A percentile compares a stretch with the other conserved stretches of the same genome.
phyloP scores from a whole-genome alignment of 768 basidiomycete genomes.

The Piloderma croceum region DNA sequence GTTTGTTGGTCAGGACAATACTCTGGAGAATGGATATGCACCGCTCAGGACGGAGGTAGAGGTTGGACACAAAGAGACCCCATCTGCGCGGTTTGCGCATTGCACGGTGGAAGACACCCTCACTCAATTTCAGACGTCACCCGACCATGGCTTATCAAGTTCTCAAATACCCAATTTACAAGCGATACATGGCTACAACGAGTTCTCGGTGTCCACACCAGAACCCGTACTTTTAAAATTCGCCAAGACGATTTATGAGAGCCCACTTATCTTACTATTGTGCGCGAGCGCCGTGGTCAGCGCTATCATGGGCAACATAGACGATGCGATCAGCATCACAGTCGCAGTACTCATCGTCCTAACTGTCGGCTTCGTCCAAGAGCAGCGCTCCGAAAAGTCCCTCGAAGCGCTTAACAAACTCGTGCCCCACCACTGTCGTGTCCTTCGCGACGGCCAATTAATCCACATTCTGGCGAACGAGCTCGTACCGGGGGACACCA shows the following conservation, averaged over 20 bases:
- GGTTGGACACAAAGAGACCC: constrained; percentile 41
- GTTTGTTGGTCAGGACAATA: constrained; percentile 24
- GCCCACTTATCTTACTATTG: constrained; percentile 83
- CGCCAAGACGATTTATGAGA: constrained; percentile 92
- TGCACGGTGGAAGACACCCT: constrained; percentile 72
- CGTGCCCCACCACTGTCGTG: constrained; percentile 93
- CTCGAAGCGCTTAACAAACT: constrained; percentile 94
- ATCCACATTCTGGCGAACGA: constrained; percentile 89
- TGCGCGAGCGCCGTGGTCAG: constrained; percentile 88
- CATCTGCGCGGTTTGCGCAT: constrained; percentile 66
- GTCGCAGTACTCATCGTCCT: constrained; percentile 90
- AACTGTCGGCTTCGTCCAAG: constrained; percentile 95
- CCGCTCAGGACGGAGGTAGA: constrained; percentile 29
- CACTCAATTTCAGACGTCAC: constrained; percentile 60
- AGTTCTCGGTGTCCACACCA: constrained; percentile 80
- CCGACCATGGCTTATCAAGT: constrained; percentile 54
- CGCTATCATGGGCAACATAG: constrained; percentile 89
- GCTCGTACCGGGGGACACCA: constrained; percentile 92
- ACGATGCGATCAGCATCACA: constrained; percentile 91
- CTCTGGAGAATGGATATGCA: constrained; percentile 36
- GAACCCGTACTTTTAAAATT: constrained; percentile 85
- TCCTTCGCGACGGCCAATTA: constrained; percentile 70
- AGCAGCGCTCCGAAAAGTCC: constrained; percentile 90
- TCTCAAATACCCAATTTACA: constrained; percentile 60
- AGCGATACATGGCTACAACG: constrained; percentile 80